Evolutionary conservation across 1,284 basidiomycete species (phyloP), one percentile per base, ranked within the genome.

Genomic region (Leccinum fallax): DNA sequence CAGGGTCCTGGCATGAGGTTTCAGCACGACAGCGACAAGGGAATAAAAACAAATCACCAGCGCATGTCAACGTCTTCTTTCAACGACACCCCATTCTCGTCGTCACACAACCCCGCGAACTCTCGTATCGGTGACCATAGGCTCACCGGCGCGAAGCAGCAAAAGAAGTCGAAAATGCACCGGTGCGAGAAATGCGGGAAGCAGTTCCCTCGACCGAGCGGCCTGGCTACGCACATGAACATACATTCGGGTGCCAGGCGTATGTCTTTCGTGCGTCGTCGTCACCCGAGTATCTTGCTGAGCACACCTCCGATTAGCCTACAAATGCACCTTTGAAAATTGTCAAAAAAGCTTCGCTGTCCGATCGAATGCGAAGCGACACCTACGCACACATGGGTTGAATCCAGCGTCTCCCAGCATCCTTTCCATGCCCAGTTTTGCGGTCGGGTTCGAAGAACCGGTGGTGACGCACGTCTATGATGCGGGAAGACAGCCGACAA

Each of bases 201-300:
- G 72, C 66, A 76, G 58, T 89, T 89, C 68, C 85, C 85, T 32
- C 78, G 87, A 62, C 88, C 87, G 4, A 86, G 85, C 58, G 85
- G 85, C 13, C 76, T 89, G 52, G 76, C 76, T 40, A 88, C 87
- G 2, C 88, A 89, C 67, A 87, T 87, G 86, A 84, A 86, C 57
- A 83, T 82, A 5, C 88, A 89, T 67, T 85, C 82, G 5, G 86
- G 88, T 16, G 80, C 79, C 6, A 86, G 82, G 71, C 87, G 88
- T 89, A 73, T 64, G 79, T 76, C 16, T 40, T 38, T 51, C 53
- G 48, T 53, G 59, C 56, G 60, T 63, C 40, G 30, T 60, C 38
- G 40, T 21, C 43, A 11, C 58, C n/a, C n/a, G 40, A 21, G 53
- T 8, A 21, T 43, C 51, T 56, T 60, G 59, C 63, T 69, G 38